Base-by-base conservation (phyloP, 1,284 basidiomycete species). In the Cryptococcus depauperatus region DNA sequence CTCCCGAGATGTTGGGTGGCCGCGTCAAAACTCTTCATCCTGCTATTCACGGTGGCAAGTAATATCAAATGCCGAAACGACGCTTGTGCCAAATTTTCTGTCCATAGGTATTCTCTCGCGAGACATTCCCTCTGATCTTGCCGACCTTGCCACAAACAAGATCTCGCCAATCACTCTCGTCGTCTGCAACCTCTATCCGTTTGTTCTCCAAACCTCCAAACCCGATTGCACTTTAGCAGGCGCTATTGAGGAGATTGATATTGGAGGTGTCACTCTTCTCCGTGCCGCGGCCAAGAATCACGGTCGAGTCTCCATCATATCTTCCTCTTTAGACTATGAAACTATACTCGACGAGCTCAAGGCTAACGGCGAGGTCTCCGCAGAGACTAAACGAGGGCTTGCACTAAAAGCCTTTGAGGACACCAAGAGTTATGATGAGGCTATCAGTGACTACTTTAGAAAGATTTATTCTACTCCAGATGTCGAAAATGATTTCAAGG, bases 1-100 rank as follows among this genome's bases (percentile, higher is more conserved):
- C 92, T 1, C 95, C 93, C n/a, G 95, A 99, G 72, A 98, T 99
- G 90, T 79, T 99, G 13, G 92, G 93, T 45, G 95, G 95, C 35
- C 79, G 95, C 53, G 95, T 98, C 55, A 98, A 99, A 76, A 99
- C 95, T 5, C 80, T 99, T n/a, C 95, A 99, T 66, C 95, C 95
- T 41, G 92, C 86, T 18, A 89, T 99, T 21, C 95, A 99, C 68
- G 95, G 95, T 65, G 95, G 92, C 87, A 56, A 50, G 74, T 55
- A 2, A 51, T 33, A 37, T 43, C 26, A 5, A 13, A n/a, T 18
- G 6, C 0, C 10, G 23, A 14, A 27, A 11, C 29, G 5, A 22
- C 8, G 16, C 25, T 35, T 6, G 35, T n/a, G 19, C 33, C 50
- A 4, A 9, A 19, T 5, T 4, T 26, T 6, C n/a, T n/a, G n/a